Evolutionary conservation across 2,329 filamentous ascomycete species (phyloP).

Genomic region (Penicillium rolfsii): DNA sequence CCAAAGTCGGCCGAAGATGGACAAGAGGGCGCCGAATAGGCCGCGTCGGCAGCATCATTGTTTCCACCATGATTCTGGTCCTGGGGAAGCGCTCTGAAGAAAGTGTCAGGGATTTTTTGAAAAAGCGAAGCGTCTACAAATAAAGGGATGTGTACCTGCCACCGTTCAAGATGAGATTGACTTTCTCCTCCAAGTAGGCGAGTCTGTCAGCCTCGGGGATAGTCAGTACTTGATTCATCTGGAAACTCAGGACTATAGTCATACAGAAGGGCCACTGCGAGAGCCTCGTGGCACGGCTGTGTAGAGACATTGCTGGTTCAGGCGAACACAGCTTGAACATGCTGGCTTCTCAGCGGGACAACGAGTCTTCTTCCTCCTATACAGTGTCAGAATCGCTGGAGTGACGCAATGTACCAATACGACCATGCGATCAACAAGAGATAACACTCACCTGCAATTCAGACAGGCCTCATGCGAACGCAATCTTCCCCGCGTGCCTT

Average conservation of each 20-base stretch:
- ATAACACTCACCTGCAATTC: slow-evolving; percentile 51
- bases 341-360: slow-evolving; percentile 57
- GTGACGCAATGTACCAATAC: neutral
- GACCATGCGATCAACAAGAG: neutral
- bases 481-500: slow-evolving; percentile 36
- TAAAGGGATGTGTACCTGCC: slow-evolving; percentile 35
- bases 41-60: slow-evolving; percentile 21
- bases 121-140: neutral
- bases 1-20: slow-evolving; percentile 26
- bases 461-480: slow-evolving; percentile 44
- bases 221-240: slow-evolving; percentile 5
- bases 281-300: slow-evolving; percentile 42
- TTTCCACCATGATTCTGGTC: slow-evolving; percentile 17
- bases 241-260: neutral
- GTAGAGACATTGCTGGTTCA: slow-evolving; percentile 55
- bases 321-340: slow-evolving; percentile 56
- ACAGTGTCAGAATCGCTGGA: slow-evolving; percentile 13
- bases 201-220: slow-evolving; percentile 54
- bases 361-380: slow-evolving; percentile 55
- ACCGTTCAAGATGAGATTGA: slow-evolving; percentile 55
- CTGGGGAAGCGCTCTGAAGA: slow-evolving; percentile 6
- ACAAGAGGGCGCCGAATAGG: slow-evolving; percentile 23
- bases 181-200: slow-evolving; percentile 57
- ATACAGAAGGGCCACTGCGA: slow-evolving; percentile 52
- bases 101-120: slow-evolving; percentile 35